Conservation (phyloP, 2,329 filamentous ascomycete genomes). For the Trichoderma endophyticum region DNA sequence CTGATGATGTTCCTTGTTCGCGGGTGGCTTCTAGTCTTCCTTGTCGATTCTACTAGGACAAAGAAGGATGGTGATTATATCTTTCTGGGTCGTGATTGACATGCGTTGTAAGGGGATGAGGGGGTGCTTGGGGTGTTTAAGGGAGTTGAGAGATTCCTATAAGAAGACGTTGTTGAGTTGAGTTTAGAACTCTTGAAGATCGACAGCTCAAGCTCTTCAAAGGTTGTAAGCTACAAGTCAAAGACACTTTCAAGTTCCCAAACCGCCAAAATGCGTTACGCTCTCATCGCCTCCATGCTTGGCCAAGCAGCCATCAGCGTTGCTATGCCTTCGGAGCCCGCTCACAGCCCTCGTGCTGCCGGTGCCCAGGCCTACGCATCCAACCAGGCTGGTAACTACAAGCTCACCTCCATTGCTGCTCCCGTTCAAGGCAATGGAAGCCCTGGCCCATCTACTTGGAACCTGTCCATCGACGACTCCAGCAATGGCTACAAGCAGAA, state of each 20-base stretch:
- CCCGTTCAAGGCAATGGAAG: constrained; percentile 35
- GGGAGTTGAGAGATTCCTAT: neutral
- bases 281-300: constrained; percentile 6
- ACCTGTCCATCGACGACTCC: constrained; percentile 37
- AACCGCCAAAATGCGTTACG: constrained; percentile 13
- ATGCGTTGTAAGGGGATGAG: neutral
- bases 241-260: neutral
- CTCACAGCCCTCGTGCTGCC: constrained; percentile 1
- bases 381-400: constrained; percentile 35
- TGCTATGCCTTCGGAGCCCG: constrained; percentile 8
- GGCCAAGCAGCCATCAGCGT: constrained; percentile 8
- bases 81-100: neutral
- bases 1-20: neutral
- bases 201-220: constrained; percentile 4
- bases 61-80: constrained; percentile 14
- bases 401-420: constrained; percentile 32
- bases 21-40: neutral
- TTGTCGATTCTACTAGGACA: neutral
- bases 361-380: constrained; percentile 31
- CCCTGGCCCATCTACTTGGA: constrained; percentile 36
- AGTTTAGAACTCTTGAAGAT: neutral
- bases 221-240: neutral
- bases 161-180: constrained; percentile 1
- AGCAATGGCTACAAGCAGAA: constrained; percentile 36
- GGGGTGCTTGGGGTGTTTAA: neutral